phyloP scores from a whole-genome alignment of 1,284 basidiomycete species.

The Inonotus obliquus region DNA sequence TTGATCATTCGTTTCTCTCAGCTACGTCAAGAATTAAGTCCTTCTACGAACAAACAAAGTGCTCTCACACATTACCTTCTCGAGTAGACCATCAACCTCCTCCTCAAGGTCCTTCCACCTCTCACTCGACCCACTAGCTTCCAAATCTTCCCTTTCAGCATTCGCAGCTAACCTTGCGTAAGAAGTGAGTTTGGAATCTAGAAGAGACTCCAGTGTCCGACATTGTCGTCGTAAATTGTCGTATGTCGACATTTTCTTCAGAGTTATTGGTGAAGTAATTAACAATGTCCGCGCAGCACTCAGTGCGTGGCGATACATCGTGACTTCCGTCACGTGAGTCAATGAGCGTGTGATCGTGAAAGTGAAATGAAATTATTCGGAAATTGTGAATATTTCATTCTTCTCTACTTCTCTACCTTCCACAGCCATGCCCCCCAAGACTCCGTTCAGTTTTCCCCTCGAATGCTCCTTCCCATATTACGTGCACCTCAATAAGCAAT shows the following conservation, averaged over 20 bases:
- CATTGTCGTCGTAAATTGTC: constrained; percentile 83
- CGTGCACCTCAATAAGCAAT: too few species aligned
- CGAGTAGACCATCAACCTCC: constrained; percentile 84
- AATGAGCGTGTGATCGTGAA: too few species aligned
- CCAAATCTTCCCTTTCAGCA: constrained; percentile 66
- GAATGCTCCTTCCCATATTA: too few species aligned
- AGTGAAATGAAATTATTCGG: too few species aligned
- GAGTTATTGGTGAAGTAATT: neutral
- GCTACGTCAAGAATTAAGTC: constrained; percentile 37
- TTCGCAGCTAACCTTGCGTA: constrained; percentile 83
- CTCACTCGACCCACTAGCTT: constrained; percentile 63
- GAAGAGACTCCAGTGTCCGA: constrained; percentile 84
- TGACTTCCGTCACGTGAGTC: too few species aligned
- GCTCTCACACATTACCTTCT: constrained; percentile 57
- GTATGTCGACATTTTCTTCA: constrained; percentile 59
- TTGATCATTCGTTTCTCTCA: constrained; percentile 80
- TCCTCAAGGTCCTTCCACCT: constrained; percentile 78
- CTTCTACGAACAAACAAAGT: neutral
- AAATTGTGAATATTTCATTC: too few species aligned
- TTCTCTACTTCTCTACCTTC: too few species aligned
- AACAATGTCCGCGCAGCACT: neutral
- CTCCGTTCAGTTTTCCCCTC: too few species aligned
- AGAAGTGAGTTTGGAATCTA: constrained; percentile 85
- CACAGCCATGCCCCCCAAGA: too few species aligned
- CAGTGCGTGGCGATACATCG: neutral